These are phyloP conservation scores for Ustilago vetiveriae DNA, from an alignment of 1,284 basidiomycete species.

Conservation along the genomic window DNA sequence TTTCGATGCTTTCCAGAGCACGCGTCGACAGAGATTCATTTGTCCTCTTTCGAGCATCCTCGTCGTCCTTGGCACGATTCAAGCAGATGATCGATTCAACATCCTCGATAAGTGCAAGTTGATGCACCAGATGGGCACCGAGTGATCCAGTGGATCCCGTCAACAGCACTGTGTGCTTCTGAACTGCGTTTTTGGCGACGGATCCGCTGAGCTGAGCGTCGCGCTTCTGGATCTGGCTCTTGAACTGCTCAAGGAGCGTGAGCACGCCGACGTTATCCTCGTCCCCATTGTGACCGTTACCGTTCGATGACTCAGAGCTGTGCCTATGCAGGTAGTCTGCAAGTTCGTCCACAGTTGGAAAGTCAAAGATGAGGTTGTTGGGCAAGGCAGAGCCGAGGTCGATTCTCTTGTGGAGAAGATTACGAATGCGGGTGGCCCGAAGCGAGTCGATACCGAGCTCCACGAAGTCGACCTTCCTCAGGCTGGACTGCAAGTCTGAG, in stretches of 20 bases:
- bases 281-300: constrained; percentile 25
- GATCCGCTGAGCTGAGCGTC: not conserved
- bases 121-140: constrained; percentile 34
- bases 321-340: constrained; percentile 35
- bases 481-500: not conserved
- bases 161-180: constrained; percentile 23
- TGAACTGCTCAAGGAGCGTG: constrained; percentile 2
- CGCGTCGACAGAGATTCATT: constrained; percentile 16
- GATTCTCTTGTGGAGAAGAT: constrained; percentile 10
- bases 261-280: constrained; percentile 51
- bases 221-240: not conserved
- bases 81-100: constrained; percentile 20
- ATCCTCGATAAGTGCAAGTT: constrained; percentile 6
- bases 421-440: constrained; percentile 72
- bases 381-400: constrained; percentile 37
- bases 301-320: not conserved
- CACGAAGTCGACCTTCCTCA: constrained; percentile 66
- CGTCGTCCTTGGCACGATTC: constrained; percentile 16
- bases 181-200: not conserved
- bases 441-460: constrained; percentile 73
- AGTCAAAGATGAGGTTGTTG: constrained; percentile 69
- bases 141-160: constrained; percentile 50
- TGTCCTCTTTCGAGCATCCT: constrained; percentile 15
- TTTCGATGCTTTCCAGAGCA: constrained; percentile 2
- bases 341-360: constrained; percentile 68